phyloP scores from a whole-genome alignment of 768 basidiomycete species.

The Chalciporus piperatus region DNA sequence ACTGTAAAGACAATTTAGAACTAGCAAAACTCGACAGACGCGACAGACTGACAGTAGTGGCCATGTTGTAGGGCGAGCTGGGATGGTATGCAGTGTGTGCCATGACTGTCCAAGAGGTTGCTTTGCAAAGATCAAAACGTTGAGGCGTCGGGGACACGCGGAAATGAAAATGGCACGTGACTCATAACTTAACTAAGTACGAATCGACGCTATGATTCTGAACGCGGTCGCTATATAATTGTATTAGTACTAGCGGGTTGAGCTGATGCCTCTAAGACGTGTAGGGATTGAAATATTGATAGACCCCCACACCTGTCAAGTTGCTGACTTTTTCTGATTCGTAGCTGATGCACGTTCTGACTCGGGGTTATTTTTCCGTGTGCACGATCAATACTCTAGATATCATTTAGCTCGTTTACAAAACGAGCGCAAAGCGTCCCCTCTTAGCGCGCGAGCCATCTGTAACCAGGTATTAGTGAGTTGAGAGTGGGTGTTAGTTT shows the following conservation, averaged over 20 bases:
- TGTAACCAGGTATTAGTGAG: neutral
- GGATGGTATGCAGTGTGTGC: slow-evolving; percentile 40
- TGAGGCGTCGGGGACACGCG: slow-evolving; percentile 4
- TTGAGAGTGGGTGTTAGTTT: too few species aligned
- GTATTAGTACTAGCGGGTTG: neutral
- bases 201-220: too few species aligned
- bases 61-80: slow-evolving; percentile 37
- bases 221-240: too few species aligned
- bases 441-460: neutral
- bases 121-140: neutral
- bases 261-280: too few species aligned
- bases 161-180: slow-evolving; percentile 13
- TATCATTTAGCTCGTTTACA: neutral
- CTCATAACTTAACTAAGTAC: neutral
- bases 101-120: slow-evolving; percentile 35
- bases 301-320: too few species aligned
- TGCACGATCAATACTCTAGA: neutral
- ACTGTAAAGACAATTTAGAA: slow-evolving; percentile 30
- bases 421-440: too few species aligned
- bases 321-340: neutral
- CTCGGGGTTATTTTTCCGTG: too few species aligned
- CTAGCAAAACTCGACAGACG: neutral
- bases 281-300: too few species aligned
- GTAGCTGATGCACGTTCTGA: too few species aligned
- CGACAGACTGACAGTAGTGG: slow-evolving; percentile 36